Percentiles rank a stretch among this genome's conserved stretches.
phyloP scores from a whole-genome alignment of 345 rosid genomes.

The Moringa oleifera region DNA sequence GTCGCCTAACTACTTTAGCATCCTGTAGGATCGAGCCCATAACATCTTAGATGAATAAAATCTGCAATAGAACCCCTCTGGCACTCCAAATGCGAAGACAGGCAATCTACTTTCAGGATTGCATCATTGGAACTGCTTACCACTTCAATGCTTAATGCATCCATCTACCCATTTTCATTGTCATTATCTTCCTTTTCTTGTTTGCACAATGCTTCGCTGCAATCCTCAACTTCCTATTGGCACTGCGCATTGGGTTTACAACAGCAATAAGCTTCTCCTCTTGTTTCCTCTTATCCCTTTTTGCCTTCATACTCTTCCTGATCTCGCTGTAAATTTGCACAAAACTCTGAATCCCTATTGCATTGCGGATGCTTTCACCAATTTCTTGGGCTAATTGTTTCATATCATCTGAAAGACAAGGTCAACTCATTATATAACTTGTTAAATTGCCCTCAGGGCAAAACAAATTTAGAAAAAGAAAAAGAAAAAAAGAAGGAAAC shows the following conservation, averaged over 20 bases:
- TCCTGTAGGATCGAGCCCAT: too few relatives aligned
- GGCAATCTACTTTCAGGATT: too few relatives aligned
- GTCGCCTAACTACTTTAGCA: too few relatives aligned
- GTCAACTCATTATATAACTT: neutral
- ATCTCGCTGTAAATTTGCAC: slow-evolving; percentile 54
- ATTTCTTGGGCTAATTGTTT: slow-evolving; percentile 76
- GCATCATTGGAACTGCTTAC: neutral
- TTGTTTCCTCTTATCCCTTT: slow-evolving; percentile 70
- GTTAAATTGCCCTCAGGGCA: neutral
- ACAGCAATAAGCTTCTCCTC: slow-evolving; percentile 85
- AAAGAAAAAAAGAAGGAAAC: too few relatives aligned
- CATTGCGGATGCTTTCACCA: slow-evolving; percentile 42
- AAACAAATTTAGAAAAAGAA: too few relatives aligned
- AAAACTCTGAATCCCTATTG: slow-evolving; percentile 50
- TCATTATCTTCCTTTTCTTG: slow-evolving; percentile 74
- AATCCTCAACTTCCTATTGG: slow-evolving; percentile 76
- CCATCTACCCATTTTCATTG: slow-evolving; percentile 66
- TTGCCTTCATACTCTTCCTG: slow-evolving; percentile 50
- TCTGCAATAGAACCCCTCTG: too few relatives aligned
- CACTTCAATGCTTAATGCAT: slow-evolving; percentile 22
- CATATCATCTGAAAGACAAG: slow-evolving; percentile 42
- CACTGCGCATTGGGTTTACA: slow-evolving; percentile 69
- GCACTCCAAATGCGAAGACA: too few relatives aligned
- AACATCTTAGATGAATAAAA: too few relatives aligned
- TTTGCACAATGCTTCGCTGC: slow-evolving; percentile 67